These are phyloP conservation scores for Iris macrosiphon DNA, from an alignment of 106 monocot species.

Conservation along the genomic window DNA sequence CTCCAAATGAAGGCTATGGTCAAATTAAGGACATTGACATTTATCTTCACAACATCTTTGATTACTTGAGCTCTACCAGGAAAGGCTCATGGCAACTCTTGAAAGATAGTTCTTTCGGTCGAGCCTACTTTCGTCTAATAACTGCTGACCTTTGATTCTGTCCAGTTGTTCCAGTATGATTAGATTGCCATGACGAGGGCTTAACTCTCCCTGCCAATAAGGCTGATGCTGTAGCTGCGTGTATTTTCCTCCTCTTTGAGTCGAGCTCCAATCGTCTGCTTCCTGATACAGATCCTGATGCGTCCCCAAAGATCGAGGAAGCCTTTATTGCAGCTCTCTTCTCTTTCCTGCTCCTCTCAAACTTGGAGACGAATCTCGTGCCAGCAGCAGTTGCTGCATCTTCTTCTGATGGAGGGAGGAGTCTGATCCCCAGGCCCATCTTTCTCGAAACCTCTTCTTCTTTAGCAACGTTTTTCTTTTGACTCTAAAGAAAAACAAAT, in stretches of 20 bases:
- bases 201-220: conserved; percentile 64
- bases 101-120: too few relatives aligned
- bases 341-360: conserved; percentile 68
- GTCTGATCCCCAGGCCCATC: conserved; percentile 72
- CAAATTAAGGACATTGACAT: too few relatives aligned
- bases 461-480: conserved; percentile 75
- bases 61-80: too few relatives aligned
- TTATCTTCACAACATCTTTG: too few relatives aligned
- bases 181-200: conserved; percentile 43
- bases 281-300: conserved; percentile 16
- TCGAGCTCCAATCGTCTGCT: conserved; percentile 41
- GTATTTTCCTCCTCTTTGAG: conserved; percentile 64
- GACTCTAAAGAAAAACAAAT: conserved; percentile 32
- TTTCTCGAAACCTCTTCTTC: conserved; percentile 64
- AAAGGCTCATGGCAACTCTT: too few relatives aligned
- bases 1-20: too few relatives aligned
- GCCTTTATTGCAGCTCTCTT: conserved; percentile 82
- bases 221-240: conserved; percentile 42
- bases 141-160: background rate
- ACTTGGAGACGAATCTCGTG: conserved; percentile 63
- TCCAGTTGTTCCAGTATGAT: background rate
- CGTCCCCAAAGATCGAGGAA: conserved; percentile 72
- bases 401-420: conserved; percentile 73
- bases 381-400: conserved; percentile 50
- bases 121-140: background rate